These are phyloP conservation scores for Eucalyptus melliodora DNA, from an alignment of 345 rosid species.

Conservation along the genomic window DNA sequence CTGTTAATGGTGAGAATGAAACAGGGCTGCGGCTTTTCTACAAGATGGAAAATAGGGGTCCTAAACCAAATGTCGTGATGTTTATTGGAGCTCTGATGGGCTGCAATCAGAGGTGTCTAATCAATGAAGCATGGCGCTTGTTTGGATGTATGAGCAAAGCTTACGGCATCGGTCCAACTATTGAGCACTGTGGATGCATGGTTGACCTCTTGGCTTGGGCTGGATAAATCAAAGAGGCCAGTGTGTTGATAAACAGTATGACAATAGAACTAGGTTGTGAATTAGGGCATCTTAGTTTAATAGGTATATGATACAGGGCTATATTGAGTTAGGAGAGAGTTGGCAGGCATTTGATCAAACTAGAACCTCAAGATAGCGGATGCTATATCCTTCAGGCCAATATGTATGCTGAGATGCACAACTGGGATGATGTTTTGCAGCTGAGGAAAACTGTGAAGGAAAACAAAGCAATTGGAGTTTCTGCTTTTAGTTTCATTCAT, in stretches of 20 bases:
- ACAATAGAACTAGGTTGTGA: constrained; percentile 7
- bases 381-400: not conserved
- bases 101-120: constrained; percentile 6
- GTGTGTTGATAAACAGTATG: constrained; percentile 5
- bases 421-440: not conserved
- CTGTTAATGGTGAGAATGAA: constrained; percentile 5
- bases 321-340: not conserved
- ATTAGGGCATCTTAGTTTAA: constrained; percentile 10
- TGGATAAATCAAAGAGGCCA: constrained; percentile 4
- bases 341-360: constrained; percentile 7
- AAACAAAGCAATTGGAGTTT: not conserved
- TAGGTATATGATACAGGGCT: constrained; percentile 5
- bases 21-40: constrained; percentile 1
- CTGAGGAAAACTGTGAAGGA: constrained; percentile 6
- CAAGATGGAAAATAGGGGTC: constrained; percentile 10
- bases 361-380: not conserved
- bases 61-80: constrained; percentile 5
- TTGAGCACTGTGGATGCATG: constrained; percentile 25
- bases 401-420: not conserved
- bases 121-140: constrained; percentile 10
- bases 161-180: not conserved
- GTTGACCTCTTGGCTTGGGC: constrained; percentile 19
- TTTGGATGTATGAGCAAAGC: constrained; percentile 16
- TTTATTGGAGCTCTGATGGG: constrained; percentile 10
- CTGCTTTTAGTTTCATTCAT: constrained; percentile 17